Conservation (phyloP, 352 stramenopile species). For the Elongisporangium anandrum region DNA sequence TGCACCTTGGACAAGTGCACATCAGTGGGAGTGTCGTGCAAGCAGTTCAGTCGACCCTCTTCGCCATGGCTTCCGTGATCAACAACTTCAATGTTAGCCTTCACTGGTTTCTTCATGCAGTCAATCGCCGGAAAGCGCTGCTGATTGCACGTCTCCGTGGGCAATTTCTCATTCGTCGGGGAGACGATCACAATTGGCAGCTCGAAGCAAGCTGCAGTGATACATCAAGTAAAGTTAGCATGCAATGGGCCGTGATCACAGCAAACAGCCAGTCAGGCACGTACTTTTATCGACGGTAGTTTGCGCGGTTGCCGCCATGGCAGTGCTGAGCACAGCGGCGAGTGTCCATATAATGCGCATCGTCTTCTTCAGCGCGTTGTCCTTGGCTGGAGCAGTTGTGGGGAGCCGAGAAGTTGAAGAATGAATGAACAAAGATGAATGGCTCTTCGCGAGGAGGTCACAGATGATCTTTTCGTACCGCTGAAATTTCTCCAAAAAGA, state of each 20-base stretch:
- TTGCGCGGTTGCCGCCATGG: conserved; percentile 7
- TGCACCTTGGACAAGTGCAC: conserved; percentile 35
- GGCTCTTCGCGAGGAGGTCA: not conserved
- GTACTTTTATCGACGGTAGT: conserved; percentile 12
- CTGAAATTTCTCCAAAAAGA: not conserved
- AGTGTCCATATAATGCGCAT: not conserved
- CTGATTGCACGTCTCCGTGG: conserved; percentile 48
- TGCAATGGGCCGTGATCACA: too few relatives aligned
- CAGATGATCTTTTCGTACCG: not conserved
- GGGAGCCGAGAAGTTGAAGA: not conserved
- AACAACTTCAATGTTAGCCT: conserved; percentile 44
- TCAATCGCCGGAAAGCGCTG: conserved; percentile 31
- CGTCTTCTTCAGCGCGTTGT: not conserved
- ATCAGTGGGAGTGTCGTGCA: conserved; percentile 21
- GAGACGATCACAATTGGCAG: conserved; percentile 47
- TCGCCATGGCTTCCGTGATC: conserved; percentile 19
- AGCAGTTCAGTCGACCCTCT: conserved; percentile 36
- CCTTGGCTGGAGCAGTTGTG: not conserved
- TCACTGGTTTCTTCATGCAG: conserved; percentile 40
- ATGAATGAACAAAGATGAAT: not conserved
- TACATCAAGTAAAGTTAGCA: conserved; percentile 5
- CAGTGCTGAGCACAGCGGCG: not conserved
- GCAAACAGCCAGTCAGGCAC: not conserved
- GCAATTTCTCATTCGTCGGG: conserved; percentile 30
- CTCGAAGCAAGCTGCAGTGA: conserved; percentile 37